Evolutionary conservation across 495 filamentous ascomycete species (phyloP).

Genomic region (Xylaria grammica): DNA sequence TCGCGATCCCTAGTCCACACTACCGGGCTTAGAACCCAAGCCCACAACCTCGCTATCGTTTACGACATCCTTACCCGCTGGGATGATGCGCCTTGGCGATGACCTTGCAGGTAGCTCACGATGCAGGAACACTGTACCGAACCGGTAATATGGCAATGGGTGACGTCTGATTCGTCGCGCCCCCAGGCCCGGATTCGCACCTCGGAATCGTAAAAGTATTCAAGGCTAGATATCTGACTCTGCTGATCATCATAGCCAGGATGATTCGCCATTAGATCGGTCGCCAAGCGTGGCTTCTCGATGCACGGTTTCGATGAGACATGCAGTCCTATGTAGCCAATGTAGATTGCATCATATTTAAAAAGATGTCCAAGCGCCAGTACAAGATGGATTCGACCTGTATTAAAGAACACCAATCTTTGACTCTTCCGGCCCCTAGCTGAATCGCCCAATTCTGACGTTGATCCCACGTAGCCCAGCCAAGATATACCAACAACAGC

Average conservation of each 20-base stretch:
- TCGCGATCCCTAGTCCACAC: background rate
- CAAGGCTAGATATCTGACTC: background rate
- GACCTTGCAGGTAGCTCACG: background rate
- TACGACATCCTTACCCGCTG: constrained; percentile 1
- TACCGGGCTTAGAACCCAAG: background rate
- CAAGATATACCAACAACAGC: background rate
- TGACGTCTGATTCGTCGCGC: constrained; percentile 5
- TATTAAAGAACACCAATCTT: background rate
- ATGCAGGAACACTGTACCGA: constrained; percentile 8
- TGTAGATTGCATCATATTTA: background rate
- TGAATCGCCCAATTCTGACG: too few relatives aligned
- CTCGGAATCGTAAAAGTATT: constrained; percentile 11
- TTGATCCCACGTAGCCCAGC: background rate
- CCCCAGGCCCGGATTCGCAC: background rate
- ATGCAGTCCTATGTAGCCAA: background rate
- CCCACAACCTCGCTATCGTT: constrained; percentile 6
- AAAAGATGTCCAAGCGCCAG: background rate
- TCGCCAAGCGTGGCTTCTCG: background rate
- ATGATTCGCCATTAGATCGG: background rate
- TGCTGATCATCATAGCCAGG: background rate
- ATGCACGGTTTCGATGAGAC: background rate
- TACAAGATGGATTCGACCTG: background rate
- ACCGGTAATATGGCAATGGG: background rate
- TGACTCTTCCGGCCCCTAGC: too few relatives aligned
- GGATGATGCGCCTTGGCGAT: too few relatives aligned